phyloP scores from a whole-genome alignment of 1,284 basidiomycete genomes.

The Trichosporon sp. region DNA sequence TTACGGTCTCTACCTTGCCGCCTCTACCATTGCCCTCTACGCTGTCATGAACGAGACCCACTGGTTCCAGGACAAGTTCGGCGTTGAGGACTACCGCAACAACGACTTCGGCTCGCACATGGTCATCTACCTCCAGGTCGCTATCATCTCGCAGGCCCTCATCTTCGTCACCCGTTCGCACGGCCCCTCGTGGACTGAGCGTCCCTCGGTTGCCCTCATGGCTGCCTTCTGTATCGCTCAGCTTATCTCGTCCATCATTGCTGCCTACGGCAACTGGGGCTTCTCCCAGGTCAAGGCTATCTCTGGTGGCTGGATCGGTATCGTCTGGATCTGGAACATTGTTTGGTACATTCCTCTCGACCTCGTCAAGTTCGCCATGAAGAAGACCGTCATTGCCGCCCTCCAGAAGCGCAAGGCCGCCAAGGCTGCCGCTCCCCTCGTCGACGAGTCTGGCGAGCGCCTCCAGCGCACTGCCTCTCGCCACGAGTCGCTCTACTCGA shows the following conservation, averaged over 20 bases:
- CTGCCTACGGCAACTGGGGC: constrained; percentile 87
- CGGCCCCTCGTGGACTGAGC: constrained; percentile 97
- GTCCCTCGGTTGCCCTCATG: constrained; percentile 86
- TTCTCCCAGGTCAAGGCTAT: constrained; percentile 77
- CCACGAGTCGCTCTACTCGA: constrained; percentile 84
- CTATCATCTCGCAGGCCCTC: constrained; percentile 96
- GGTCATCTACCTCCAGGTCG: constrained; percentile 78
- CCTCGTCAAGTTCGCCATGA: constrained; percentile 94
- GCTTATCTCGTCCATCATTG: constrained; percentile 91
- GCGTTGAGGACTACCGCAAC: constrained; percentile 62
- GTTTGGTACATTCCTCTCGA: constrained; percentile 94
- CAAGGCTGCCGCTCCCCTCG: constrained; percentile 58
- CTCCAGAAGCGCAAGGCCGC: constrained; percentile 71
- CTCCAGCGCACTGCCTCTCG: constrained; percentile 84
- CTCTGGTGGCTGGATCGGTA: constrained; percentile 93
- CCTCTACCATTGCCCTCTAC: constrained; percentile 82
- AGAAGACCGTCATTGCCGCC: constrained; percentile 82
- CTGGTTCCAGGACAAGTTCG: constrained; percentile 88
- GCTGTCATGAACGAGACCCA: constrained; percentile 80
- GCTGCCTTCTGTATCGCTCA: constrained; percentile 89
- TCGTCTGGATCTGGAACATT: constrained; percentile 95
- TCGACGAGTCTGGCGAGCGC: constrained; percentile 67
- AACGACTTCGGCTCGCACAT: constrained; percentile 61
- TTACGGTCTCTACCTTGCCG: constrained; percentile 89
- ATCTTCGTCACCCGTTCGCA: constrained; percentile 97